phyloP scores from a whole-genome alignment of 2,329 filamentous ascomycete genomes.

The Juglanconis juglandina region DNA sequence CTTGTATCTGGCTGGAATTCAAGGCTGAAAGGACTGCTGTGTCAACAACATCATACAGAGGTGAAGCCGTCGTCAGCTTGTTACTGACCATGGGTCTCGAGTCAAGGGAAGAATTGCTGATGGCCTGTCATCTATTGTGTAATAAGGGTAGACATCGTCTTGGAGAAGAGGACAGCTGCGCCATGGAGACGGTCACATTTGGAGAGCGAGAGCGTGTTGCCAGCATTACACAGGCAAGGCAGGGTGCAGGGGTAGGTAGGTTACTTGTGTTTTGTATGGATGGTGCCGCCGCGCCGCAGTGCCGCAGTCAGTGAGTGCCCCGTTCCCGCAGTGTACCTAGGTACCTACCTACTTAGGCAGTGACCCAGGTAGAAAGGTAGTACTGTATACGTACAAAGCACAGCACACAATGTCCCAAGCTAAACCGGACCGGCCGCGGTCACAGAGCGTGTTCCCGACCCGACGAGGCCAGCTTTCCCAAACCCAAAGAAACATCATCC shows the following conservation, averaged over 20 bases:
- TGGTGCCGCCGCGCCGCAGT: too few species aligned
- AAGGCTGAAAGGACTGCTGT: not conserved
- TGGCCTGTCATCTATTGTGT: not conserved
- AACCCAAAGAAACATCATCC: conserved; percentile 1
- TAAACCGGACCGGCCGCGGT: not conserved
- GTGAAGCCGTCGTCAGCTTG: not conserved
- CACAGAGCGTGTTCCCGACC: not conserved
- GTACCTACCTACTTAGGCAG: too few species aligned
- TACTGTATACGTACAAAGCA: not conserved
- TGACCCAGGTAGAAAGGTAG: not conserved
- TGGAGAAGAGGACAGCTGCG: conserved; percentile 7
- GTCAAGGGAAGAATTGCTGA: not conserved
- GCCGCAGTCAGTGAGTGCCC: too few species aligned
- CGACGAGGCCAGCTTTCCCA: conserved; percentile 11
- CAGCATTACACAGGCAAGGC: too few species aligned
- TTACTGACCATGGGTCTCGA: not conserved
- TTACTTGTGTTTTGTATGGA: not conserved
- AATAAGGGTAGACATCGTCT: not conserved
- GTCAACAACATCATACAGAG: not conserved
- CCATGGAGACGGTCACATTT: not conserved
- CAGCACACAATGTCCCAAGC: not conserved
- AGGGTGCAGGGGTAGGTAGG: not conserved
- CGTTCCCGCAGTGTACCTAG: too few species aligned
- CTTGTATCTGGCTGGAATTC: not conserved
- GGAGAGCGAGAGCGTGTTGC: conserved; percentile 1